These are phyloP conservation scores for Coccomyxa sp. DNA, from an alignment of 139 green algal genomes.

Conservation along the genomic window DNA sequence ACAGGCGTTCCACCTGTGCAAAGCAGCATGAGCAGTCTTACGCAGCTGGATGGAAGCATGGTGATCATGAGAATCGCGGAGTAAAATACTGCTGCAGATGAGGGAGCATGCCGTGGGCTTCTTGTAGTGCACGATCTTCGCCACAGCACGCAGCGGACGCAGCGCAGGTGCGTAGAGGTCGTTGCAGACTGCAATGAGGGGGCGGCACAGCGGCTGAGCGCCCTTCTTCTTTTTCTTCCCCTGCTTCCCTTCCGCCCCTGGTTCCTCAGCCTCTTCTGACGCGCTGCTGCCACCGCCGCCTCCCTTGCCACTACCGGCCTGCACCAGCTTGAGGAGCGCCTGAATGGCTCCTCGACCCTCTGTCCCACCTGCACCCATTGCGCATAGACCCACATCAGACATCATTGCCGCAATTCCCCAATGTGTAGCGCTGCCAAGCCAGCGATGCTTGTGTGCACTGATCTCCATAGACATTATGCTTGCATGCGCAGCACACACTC, in stretches of 20 bases:
- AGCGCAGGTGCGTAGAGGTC: constrained; percentile 90
- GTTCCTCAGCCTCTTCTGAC: background rate
- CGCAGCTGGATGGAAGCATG: too few relatives aligned
- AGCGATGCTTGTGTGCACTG: too few relatives aligned
- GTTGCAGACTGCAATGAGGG: constrained; percentile 97
- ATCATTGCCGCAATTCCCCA: background rate
- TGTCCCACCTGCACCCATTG: constrained; percentile 40
- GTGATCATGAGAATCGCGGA: too few relatives aligned
- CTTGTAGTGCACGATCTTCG: constrained; percentile 70
- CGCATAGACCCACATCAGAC: background rate
- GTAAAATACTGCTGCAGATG: too few relatives aligned
- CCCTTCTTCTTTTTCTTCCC: constrained; percentile 14
- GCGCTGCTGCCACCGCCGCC: background rate
- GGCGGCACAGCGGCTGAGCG: constrained; percentile 50
- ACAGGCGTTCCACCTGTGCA: background rate
- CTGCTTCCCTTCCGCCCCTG: background rate
- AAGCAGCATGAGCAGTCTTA: background rate
- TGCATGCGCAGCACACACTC: too few relatives aligned
- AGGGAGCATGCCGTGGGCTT: background rate
- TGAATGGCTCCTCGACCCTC: constrained; percentile 74
- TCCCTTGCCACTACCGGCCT: constrained; percentile 5
- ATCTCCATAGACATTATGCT: too few relatives aligned
- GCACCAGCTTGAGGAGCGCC: constrained; percentile 78
- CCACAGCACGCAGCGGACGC: constrained; percentile 74
- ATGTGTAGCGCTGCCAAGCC: too few relatives aligned